Evolutionary conservation across 805 yeast species (phyloP).

Genomic region (Diddensiella transvaalensis): DNA sequence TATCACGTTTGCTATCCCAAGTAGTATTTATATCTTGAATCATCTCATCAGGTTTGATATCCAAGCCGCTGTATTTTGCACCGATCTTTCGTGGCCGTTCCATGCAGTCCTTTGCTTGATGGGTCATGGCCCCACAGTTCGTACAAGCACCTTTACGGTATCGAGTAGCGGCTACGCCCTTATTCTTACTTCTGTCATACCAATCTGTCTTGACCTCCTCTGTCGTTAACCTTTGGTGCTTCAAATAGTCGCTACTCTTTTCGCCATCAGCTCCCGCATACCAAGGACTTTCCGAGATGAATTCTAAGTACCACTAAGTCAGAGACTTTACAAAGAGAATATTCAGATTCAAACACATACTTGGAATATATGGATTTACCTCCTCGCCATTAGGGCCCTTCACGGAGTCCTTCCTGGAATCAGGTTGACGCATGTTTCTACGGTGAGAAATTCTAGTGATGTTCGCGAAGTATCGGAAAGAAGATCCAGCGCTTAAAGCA

Average conservation of each 20-base stretch:
- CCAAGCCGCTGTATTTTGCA: slow-evolving; percentile 34
- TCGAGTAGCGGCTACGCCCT: slow-evolving; percentile 30
- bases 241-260: slow-evolving; percentile 23
- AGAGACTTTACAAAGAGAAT: background rate
- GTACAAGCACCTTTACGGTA: slow-evolving; percentile 43
- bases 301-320: slow-evolving; percentile 15
- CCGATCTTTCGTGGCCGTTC: slow-evolving; percentile 50
- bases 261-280: slow-evolving; percentile 25
- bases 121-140: slow-evolving; percentile 57
- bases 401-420: background rate
- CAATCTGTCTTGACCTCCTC: slow-evolving; percentile 25
- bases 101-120: slow-evolving; percentile 51
- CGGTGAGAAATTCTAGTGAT: no score
- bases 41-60: slow-evolving; percentile 29
- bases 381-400: slow-evolving; percentile 21
- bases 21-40: slow-evolving; percentile 32
- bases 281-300: slow-evolving; percentile 33
- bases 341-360: slow-evolving; percentile 13
- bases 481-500: no score
- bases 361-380: slow-evolving; percentile 36
- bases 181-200: slow-evolving; percentile 33
- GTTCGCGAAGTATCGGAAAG: no score
- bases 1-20: slow-evolving; percentile 71
- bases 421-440: background rate
- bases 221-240: slow-evolving; percentile 28